Base-by-base conservation (phyloP, 495 filamentous ascomycete species). In the Trichoderma parareesei region DNA sequence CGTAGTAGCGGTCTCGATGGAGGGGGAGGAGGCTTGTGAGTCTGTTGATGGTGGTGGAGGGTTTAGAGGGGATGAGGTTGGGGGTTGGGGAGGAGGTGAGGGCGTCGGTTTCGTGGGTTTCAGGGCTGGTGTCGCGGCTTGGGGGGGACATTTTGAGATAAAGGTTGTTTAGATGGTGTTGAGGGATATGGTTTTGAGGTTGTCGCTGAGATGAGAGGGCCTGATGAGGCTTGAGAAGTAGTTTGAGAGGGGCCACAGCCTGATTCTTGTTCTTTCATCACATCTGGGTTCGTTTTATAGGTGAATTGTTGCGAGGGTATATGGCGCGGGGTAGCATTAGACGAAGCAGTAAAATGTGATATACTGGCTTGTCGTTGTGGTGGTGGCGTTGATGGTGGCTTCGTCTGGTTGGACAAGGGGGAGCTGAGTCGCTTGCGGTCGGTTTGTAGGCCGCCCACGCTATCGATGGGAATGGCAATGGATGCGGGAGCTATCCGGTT, bases 1-100 rank as follows among this genome's bases (percentile, higher is more conserved):
- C 85, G 9, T 66, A 65, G 69, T 86, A 91, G 38, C 77, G 62
- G 10, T 69, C 67, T 35, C 67, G 71, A 64, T 59, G 63, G 55
- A 40, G 27, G 27, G 27, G 27, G 27, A 27, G 0, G 27, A 27
- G 27, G 27, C 27, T 27, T 27, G 27, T 1, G 27, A 27, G 27
- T 27, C 27, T 27, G 27, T 27, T 27, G 27, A 27, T 27, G 27
- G 27, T 27, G 27, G 27, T 27, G 27, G 27, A 27, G 27, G 27
- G 27, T 27, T 27, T 27, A 49, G 20, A 4, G 8, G n/a, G 1
- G 9, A 4, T 18, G 6, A 18, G 8, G 16, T 49, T 49, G 14
- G 18, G 9, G n/a, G n/a, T 8, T 2, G 14, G 16, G 7, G 46
- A 27, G 18, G n/a, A 49, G 46, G 18, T 49, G 3, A 49, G 8